Evolutionary conservation across 148 eudicot genomes (phyloP).

Genomic region (Chenopodium quinoa): DNA sequence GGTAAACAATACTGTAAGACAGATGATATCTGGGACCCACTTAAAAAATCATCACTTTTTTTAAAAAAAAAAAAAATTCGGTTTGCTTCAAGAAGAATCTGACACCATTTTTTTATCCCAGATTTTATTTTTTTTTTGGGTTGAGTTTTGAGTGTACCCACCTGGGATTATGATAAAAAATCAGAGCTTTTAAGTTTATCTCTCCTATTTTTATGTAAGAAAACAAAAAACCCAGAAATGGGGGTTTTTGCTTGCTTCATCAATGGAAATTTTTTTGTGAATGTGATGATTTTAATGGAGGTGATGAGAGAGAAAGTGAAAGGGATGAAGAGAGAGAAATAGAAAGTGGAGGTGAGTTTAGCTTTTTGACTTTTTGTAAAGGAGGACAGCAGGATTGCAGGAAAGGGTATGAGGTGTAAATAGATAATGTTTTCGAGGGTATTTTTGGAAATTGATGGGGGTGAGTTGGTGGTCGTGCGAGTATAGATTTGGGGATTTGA

Average conservation of each 20-base stretch:
- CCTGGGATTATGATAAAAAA: neutral
- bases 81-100: conserved; percentile 27
- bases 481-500: neutral
- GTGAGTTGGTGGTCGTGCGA: conserved; percentile 14
- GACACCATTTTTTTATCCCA: neutral
- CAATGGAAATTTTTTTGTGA: conserved; percentile 1
- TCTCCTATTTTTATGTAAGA: conserved; percentile 3
- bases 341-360: neutral
- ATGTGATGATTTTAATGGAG: conserved; percentile 29
- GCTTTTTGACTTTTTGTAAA: conserved; percentile 31
- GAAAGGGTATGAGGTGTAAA: conserved; percentile 22
- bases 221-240: conserved; percentile 14
- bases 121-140: neutral
- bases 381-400: conserved; percentile 5
- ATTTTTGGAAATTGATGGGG: neutral
- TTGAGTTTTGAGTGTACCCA: conserved; percentile 12
- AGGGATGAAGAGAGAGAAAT: too few species aligned
- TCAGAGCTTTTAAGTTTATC: neutral
- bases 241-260: neutral
- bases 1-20: neutral
- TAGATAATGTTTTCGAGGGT: conserved; percentile 12
- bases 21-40: conserved; percentile 18
- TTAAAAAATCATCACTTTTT: conserved; percentile 5
- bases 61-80: neutral
- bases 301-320: neutral